Evolutionary conservation across 2,329 filamentous ascomycete species (phyloP).

Genomic region (Neospermospora avenae): DNA sequence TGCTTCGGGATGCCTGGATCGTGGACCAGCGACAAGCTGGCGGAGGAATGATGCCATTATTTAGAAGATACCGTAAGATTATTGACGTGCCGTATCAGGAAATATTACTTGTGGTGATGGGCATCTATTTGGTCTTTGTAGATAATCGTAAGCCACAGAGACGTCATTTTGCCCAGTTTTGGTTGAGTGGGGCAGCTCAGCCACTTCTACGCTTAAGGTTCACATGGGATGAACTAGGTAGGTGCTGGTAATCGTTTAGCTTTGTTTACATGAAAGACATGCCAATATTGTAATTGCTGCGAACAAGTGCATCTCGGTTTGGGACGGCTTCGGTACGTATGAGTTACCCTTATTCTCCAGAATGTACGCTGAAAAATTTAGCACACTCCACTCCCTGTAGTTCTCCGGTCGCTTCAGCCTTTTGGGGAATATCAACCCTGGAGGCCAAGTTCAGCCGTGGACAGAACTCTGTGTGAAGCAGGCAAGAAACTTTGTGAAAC

Average conservation of each 20-base stretch:
- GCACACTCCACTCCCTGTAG: not conserved
- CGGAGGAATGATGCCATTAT: slow-evolving; percentile 76
- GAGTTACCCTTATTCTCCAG: not conserved
- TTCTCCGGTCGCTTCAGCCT: not conserved
- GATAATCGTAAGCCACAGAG: not conserved
- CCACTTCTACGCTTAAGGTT: not conserved
- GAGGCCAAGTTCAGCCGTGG: not conserved
- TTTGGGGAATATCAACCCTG: not conserved
- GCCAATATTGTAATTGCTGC: not conserved
- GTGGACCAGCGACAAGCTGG: slow-evolving; percentile 86
- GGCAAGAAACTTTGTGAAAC: not conserved
- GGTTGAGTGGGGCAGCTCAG: not conserved
- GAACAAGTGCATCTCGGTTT: not conserved
- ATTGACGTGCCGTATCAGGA: not conserved
- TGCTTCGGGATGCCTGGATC: slow-evolving; percentile 79
- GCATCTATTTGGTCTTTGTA: not conserved
- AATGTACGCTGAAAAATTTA: not conserved
- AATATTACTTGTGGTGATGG: not conserved
- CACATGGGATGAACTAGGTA: not conserved
- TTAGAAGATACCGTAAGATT: not conserved
- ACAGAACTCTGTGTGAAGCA: not conserved
- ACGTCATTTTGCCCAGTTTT: slow-evolving; percentile 3
- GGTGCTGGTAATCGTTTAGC: not conserved
- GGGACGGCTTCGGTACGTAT: not conserved
- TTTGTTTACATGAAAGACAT: not conserved